Percentiles rank a stretch among this genome's conserved stretches.
These are phyloP conservation scores for Magnusiomyces fungicola DNA, from an alignment of 1,139 yeast genomes.

Conservation along the genomic window DNA sequence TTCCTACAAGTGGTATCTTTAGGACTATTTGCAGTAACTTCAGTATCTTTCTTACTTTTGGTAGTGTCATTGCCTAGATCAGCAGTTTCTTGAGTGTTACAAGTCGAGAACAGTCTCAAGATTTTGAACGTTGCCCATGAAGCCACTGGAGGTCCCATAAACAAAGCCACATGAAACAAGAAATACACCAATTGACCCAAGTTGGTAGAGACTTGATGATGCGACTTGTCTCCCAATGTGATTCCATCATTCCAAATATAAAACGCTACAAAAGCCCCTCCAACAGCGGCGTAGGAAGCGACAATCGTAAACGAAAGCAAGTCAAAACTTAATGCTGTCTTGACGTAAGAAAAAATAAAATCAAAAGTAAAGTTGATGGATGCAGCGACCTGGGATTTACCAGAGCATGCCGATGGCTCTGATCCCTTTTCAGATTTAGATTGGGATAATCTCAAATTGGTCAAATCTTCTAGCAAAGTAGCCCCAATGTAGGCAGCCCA, in stretches of 20 bases:
- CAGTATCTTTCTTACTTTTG: too few relatives aligned
- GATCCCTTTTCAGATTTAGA: neutral
- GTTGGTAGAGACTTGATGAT: slow-evolving; percentile 68
- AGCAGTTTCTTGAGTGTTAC: too few relatives aligned
- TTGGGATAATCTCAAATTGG: neutral
- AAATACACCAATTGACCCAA: slow-evolving; percentile 79
- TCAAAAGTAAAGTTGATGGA: neutral
- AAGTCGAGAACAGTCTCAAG: too few relatives aligned
- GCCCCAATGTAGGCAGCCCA: slow-evolving; percentile 64
- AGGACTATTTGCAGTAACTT: too few relatives aligned
- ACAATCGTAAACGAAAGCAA: slow-evolving; percentile 22
- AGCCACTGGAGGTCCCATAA: slow-evolving; percentile 51
- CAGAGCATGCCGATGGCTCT: neutral
- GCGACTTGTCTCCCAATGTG: slow-evolving; percentile 81
- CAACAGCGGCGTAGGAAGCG: slow-evolving; percentile 50
- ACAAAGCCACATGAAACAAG: slow-evolving; percentile 48
- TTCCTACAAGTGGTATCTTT: too few relatives aligned
- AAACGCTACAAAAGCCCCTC: slow-evolving; percentile 48
- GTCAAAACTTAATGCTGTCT: slow-evolving; percentile 6
- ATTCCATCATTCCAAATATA: slow-evolving; percentile 63
- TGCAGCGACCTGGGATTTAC: too few relatives aligned
- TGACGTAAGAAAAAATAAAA: slow-evolving; percentile 1
- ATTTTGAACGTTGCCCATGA: neutral
- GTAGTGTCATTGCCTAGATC: too few relatives aligned
- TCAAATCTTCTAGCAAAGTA: slow-evolving; percentile 13